Percentiles rank a stretch among this genome's conserved stretches.
phyloP scores from a whole-genome alignment of 495 filamentous ascomycete species.

The Aspergillus indologenus region DNA sequence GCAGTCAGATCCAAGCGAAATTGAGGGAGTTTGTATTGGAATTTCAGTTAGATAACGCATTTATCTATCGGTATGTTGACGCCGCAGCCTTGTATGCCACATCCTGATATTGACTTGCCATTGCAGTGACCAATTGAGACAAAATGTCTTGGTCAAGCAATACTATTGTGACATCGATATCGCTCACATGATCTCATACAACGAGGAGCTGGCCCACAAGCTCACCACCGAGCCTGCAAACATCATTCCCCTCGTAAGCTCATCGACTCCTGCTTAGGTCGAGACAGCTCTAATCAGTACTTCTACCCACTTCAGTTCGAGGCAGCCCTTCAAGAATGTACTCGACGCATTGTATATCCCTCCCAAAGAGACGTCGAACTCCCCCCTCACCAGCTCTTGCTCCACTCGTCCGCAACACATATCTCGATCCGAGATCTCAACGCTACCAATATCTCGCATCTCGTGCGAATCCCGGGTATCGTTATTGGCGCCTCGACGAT shows the following conservation, averaged over 20 bases:
- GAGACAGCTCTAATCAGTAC: background rate
- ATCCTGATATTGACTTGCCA: constrained; percentile 18
- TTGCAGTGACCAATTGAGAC: constrained; percentile 84
- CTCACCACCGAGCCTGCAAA: constrained; percentile 88
- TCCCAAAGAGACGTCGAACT: constrained; percentile 64
- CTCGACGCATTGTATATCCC: constrained; percentile 81
- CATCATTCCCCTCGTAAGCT: constrained; percentile 80
- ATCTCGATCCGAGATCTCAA: constrained; percentile 93
- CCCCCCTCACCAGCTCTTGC: constrained; percentile 91
- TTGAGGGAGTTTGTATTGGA: constrained; percentile 82
- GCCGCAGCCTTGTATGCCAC: constrained; percentile 11
- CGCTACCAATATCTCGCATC: constrained; percentile 87
- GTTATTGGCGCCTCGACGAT: constrained; percentile 96
- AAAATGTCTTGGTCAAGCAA: constrained; percentile 92
- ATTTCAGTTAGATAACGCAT: constrained; percentile 92
- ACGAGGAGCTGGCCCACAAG: constrained; percentile 91
- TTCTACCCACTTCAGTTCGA: constrained; percentile 67
- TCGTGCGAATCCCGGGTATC: constrained; percentile 95
- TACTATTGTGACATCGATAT: constrained; percentile 98
- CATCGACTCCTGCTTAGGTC: too few relatives aligned
- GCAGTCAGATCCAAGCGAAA: constrained; percentile 51
- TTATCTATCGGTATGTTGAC: constrained; percentile 77
- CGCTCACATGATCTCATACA: constrained; percentile 92
- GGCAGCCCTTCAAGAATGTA: constrained; percentile 82
- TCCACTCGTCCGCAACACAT: constrained; percentile 86